These are phyloP conservation scores for Sedum album DNA, from an alignment of 164 flowering plant genomes.

Conservation along the genomic window DNA sequence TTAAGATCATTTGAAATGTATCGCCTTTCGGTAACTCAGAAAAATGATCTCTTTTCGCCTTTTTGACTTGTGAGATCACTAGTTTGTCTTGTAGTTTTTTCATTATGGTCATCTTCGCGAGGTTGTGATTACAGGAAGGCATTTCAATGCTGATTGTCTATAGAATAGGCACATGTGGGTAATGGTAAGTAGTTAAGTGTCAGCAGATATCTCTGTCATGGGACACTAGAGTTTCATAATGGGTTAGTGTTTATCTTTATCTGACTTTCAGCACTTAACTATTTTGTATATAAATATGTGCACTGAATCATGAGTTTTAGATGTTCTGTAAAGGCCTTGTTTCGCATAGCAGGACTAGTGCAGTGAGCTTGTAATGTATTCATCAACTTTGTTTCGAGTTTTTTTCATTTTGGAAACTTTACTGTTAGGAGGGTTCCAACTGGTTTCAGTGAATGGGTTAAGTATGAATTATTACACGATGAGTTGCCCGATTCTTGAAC, in stretches of 20 bases:
- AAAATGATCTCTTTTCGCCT: neutral
- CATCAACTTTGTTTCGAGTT: neutral
- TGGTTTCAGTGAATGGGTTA: slow-evolving; percentile 30
- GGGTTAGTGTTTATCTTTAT: neutral
- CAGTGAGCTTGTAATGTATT: neutral
- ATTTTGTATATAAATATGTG: neutral
- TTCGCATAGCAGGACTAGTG: neutral
- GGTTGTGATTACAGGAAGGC: slow-evolving; percentile 4
- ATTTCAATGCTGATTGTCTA: neutral
- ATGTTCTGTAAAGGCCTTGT: neutral
- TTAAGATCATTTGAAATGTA: neutral
- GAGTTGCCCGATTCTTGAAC: slow-evolving; percentile 60
- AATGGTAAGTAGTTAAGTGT: neutral
- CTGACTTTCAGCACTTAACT: neutral
- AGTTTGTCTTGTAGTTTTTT: neutral
- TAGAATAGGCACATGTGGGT: neutral
- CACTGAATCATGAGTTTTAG: neutral
- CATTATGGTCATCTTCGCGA: neutral
- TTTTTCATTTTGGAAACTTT: neutral
- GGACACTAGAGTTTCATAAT: slow-evolving; percentile 2
- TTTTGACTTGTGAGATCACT: neutral
- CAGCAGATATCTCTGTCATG: neutral
- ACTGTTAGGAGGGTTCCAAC: slow-evolving; percentile 12
- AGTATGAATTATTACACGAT: slow-evolving; percentile 57
- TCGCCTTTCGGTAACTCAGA: neutral